Evolutionary conservation across 441 rosid genomes (phyloP).

Genomic region (Erodium moschatum): DNA sequence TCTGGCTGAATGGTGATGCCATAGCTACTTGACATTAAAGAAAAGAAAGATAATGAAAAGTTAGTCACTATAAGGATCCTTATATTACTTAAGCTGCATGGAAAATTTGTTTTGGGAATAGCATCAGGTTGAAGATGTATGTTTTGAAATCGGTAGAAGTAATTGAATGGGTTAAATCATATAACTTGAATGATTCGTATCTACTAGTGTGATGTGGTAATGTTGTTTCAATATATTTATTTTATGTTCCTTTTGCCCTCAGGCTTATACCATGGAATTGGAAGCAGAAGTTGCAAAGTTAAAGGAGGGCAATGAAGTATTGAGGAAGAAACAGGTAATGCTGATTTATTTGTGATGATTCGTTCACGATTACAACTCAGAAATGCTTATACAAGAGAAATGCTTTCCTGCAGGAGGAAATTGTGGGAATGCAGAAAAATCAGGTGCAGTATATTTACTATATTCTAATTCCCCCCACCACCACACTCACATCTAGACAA

Average conservation of each 20-base stretch:
- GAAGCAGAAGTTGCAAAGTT: conserved; percentile 25
- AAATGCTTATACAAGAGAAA: background rate
- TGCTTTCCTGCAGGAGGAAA: conserved; percentile 47
- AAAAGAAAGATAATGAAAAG: background rate
- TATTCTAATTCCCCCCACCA: conserved; percentile 1
- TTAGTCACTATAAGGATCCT: background rate
- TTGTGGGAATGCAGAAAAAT: conserved; percentile 67
- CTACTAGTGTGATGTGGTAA: background rate
- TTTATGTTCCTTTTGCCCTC: background rate
- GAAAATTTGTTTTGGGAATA: background rate
- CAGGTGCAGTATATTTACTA: conserved; percentile 37
- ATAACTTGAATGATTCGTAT: background rate
- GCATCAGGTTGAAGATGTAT: background rate
- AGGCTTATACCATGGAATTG: conserved; percentile 29
- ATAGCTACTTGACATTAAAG: background rate
- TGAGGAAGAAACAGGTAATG: conserved; percentile 23
- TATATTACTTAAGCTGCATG: background rate
- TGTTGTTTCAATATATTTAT: background rate
- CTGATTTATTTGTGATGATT: background rate
- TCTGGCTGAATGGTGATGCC: background rate
- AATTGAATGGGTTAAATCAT: background rate
- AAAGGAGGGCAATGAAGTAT: conserved; percentile 23
- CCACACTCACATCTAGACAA: background rate
- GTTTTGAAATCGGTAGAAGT: background rate
- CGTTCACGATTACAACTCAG: background rate